phyloP scores from a whole-genome alignment of 768 basidiomycete genomes.

The Lactarius vividus region DNA sequence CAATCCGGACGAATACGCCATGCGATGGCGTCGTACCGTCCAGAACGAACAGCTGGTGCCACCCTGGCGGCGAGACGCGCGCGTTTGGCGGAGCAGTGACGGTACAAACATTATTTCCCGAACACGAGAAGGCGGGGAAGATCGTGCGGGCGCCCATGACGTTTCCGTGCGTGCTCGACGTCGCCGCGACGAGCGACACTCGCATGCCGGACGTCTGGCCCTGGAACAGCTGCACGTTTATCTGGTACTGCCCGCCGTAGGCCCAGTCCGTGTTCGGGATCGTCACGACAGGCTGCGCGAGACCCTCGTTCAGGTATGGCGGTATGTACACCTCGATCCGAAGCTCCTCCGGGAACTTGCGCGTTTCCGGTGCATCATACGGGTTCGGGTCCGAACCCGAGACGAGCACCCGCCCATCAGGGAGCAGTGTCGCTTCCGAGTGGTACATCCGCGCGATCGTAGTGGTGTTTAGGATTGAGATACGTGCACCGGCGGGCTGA shows the following conservation, averaged over 20 bases:
- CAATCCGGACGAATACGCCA: not conserved
- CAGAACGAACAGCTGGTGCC: not conserved
- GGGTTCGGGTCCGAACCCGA: conserved; percentile 65
- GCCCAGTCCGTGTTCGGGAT: conserved; percentile 54
- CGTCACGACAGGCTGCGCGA: conserved; percentile 38
- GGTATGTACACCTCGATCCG: conserved; percentile 45
- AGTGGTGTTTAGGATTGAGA: conserved; percentile 63
- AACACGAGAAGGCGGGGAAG: conserved; percentile 68
- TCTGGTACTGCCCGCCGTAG: conserved; percentile 46
- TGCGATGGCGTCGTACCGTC: not conserved
- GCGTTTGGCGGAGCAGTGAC: conserved; percentile 74
- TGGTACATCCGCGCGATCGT: conserved; percentile 76
- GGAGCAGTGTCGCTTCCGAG: conserved; percentile 39
- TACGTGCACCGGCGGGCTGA: conserved; percentile 52
- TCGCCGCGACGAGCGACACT: conserved; percentile 69
- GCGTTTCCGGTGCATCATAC: not conserved
- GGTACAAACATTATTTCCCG: conserved; percentile 64
- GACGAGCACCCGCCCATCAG: conserved; percentile 69
- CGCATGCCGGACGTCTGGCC: conserved; percentile 48
- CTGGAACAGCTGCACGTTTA: conserved; percentile 36
- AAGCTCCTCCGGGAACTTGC: conserved; percentile 69
- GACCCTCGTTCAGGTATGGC: conserved; percentile 70
- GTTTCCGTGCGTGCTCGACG: conserved; percentile 75
- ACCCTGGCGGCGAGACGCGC: conserved; percentile 51
- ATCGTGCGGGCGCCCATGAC: conserved; percentile 67